phyloP scores from a whole-genome alignment of 2,329 filamentous ascomycete genomes.

The Sporothrix euskadiensis region DNA sequence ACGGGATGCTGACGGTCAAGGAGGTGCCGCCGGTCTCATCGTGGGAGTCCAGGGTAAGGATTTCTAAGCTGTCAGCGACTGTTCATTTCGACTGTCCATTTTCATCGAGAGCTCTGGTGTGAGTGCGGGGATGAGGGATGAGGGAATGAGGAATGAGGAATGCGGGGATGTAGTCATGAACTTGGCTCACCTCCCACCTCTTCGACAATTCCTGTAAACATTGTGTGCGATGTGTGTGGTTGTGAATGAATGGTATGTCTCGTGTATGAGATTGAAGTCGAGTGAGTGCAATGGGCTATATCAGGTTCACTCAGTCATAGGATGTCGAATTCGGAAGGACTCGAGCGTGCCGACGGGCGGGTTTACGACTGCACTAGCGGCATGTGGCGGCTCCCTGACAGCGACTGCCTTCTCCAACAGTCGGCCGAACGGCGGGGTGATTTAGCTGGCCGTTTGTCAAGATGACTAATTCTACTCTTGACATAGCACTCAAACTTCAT shows the following conservation, averaged over 20 bases:
- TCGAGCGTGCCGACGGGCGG: background rate
- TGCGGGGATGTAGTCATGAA: background rate
- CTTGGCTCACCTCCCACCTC: conserved; percentile 77
- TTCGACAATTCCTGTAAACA: conserved; percentile 97
- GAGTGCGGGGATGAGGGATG: conserved; percentile 14
- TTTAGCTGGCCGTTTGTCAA: background rate
- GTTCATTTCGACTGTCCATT: no score
- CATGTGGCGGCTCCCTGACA: background rate
- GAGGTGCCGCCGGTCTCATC: conserved; percentile 86
- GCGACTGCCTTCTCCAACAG: background rate
- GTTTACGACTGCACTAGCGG: background rate
- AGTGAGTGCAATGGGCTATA: background rate
- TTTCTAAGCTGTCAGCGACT: conserved; percentile 54
- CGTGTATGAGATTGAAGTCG: background rate
- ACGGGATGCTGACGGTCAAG: conserved; percentile 74
- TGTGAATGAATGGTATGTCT: background rate
- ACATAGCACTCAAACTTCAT: background rate
- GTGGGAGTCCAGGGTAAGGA: conserved; percentile 76
- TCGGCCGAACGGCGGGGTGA: conserved; percentile 5
- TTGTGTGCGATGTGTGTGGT: conserved; percentile 43
- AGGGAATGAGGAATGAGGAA: conserved; percentile 18
- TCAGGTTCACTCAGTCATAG: background rate
- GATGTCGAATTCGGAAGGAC: background rate
- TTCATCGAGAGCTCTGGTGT: no score
- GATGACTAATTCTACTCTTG: background rate